Evolutionary conservation across 2,329 filamentous ascomycete species (phyloP).

Genomic region (Diaporthe sp.): DNA sequence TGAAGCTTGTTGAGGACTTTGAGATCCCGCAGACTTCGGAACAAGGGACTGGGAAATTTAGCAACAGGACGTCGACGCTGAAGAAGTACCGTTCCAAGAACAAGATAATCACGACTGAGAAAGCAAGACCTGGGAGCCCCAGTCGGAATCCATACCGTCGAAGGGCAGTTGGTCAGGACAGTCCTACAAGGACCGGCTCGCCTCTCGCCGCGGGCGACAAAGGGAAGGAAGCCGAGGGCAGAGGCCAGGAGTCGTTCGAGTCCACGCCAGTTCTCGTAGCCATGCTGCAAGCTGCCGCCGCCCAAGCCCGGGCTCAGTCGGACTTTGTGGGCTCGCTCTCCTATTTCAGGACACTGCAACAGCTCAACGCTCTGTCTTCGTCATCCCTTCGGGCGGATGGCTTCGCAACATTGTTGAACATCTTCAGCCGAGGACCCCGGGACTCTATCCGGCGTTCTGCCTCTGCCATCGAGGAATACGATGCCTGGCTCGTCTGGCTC

Average conservation of each 20-base stretch:
- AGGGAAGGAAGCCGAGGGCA: slow-evolving; percentile 45
- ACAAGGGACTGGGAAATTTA: slow-evolving; percentile 70
- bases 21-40: slow-evolving; percentile 78
- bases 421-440: slow-evolving; percentile 78
- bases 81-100: slow-evolving; percentile 71
- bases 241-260: slow-evolving; percentile 53
- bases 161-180: slow-evolving; percentile 38
- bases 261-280: slow-evolving; percentile 66
- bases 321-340: slow-evolving; percentile 87
- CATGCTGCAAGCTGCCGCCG: slow-evolving; percentile 81
- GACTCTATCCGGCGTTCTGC: slow-evolving; percentile 77
- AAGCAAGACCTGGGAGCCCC: slow-evolving; percentile 47
- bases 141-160: slow-evolving; percentile 69
- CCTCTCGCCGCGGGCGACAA: slow-evolving; percentile 38
- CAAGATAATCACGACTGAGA: slow-evolving; percentile 62
- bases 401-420: slow-evolving; percentile 76
- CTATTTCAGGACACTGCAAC: slow-evolving; percentile 85
- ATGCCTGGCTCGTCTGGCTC: slow-evolving; percentile 85
- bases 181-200: slow-evolving; percentile 36
- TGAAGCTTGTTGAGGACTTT: slow-evolving; percentile 84
- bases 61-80: slow-evolving; percentile 73
- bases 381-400: slow-evolving; percentile 73
- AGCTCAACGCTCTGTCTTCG: slow-evolving; percentile 72
- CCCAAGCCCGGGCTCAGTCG: slow-evolving; percentile 80
- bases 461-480: slow-evolving; percentile 80